A percentile compares a stretch with the other conserved stretches of the same genome.
Evolutionary conservation across 768 basidiomycete genomes (phyloP).

Genomic region (Lentinula boryana): DNA sequence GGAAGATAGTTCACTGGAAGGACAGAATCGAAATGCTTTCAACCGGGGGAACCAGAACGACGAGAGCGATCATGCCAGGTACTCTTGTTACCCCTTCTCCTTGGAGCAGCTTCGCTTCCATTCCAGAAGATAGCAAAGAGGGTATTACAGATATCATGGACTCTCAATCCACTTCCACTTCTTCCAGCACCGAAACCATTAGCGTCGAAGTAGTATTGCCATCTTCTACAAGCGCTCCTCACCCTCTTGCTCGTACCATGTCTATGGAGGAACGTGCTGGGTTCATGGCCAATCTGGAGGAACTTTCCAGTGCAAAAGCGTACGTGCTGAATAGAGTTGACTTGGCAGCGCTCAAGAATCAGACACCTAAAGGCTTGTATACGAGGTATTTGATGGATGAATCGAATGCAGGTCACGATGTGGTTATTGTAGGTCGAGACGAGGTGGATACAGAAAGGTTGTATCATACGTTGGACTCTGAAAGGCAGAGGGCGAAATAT

Average conservation of each 20-base stretch:
- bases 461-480: conserved; percentile 25
- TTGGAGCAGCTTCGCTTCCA: conserved; percentile 26
- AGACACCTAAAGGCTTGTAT: conserved; percentile 39
- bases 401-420: conserved; percentile 22
- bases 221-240: conserved; percentile 17
- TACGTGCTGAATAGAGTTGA: conserved; percentile 43
- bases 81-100: conserved; percentile 46
- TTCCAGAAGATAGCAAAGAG: conserved; percentile 14
- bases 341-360: conserved; percentile 29
- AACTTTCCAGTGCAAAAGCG: conserved; percentile 39
- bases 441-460: conserved; percentile 37
- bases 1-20: conserved; percentile 31
- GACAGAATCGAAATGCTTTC: conserved; percentile 15
- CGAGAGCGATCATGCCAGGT: conserved; percentile 45
- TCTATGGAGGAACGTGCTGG: conserved; percentile 44
- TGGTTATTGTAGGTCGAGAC: conserved; percentile 50
- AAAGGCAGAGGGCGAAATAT: conserved; percentile 15
- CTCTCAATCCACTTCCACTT: background rate
- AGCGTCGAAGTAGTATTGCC: conserved; percentile 5
- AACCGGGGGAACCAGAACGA: conserved; percentile 7
- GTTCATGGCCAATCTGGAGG: conserved; percentile 41
- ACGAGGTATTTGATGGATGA: conserved; percentile 22
- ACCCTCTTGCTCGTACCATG: conserved; percentile 42
- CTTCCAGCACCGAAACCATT: background rate
- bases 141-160: background rate